Evolutionary conservation across 1,139 yeast species (phyloP).

Genomic region (Candida mesenterica): DNA sequence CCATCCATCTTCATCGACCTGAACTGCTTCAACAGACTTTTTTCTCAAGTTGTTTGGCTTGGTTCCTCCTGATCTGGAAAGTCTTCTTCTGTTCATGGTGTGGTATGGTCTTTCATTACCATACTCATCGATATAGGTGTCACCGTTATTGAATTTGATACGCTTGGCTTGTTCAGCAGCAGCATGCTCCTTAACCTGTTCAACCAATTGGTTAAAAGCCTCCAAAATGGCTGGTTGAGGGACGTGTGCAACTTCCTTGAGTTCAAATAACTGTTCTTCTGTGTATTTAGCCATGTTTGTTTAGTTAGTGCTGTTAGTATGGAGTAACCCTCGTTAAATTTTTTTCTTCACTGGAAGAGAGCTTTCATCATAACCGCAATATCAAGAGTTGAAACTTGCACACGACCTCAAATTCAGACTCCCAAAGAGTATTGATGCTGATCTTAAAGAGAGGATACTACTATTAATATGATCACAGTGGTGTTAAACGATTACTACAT

Average conservation of each 20-base stretch:
- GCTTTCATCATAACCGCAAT: too few species aligned
- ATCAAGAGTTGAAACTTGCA: too few species aligned
- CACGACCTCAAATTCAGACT: slow-evolving; percentile 12
- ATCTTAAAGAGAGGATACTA: too few species aligned
- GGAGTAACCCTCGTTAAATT: slow-evolving; percentile 6
- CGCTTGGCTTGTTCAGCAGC: slow-evolving; percentile 33
- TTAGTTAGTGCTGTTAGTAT: slow-evolving; percentile 6
- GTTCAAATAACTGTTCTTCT: slow-evolving; percentile 63
- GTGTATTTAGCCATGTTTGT: slow-evolving; percentile 59
- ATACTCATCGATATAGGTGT: slow-evolving; percentile 47
- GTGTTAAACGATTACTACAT: too few species aligned
- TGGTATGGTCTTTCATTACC: slow-evolving; percentile 50
- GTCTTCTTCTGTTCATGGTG: slow-evolving; percentile 58
- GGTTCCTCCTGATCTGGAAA: slow-evolving; percentile 50
- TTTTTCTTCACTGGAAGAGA: too few species aligned
- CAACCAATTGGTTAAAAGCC: slow-evolving; percentile 65
- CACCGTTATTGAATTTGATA: slow-evolving; percentile 42
- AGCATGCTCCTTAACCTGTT: slow-evolving; percentile 54
- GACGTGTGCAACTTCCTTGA: slow-evolving; percentile 54
- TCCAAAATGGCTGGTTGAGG: slow-evolving; percentile 63
- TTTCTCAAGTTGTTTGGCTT: slow-evolving; percentile 50
- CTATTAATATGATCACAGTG: too few species aligned
- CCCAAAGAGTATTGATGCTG: background rate
- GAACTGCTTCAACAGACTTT: slow-evolving; percentile 54
- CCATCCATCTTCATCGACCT: slow-evolving; percentile 79